phyloP scores from a whole-genome alignment of 1,284 basidiomycete genomes.

The Stereum hirsutum region DNA sequence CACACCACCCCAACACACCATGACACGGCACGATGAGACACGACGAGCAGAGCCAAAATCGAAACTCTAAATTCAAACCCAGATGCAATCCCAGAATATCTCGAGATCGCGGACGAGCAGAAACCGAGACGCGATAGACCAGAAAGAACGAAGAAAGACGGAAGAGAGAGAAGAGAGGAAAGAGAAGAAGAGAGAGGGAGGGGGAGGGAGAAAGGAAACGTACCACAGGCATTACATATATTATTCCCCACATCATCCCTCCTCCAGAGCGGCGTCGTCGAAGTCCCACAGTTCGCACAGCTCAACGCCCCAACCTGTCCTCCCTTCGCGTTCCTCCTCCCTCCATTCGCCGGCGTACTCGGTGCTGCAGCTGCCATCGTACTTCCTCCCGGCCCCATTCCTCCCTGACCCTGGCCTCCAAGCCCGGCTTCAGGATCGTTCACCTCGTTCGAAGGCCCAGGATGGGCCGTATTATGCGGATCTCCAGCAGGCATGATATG shows the following conservation, averaged over 20 bases:
- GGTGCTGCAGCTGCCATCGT: slow-evolving; percentile 14
- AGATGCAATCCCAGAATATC: too few species aligned
- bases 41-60: too few species aligned
- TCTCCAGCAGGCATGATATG: slow-evolving; percentile 5
- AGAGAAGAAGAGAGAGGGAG: slow-evolving; percentile 13
- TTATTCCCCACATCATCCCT: slow-evolving; percentile 91
- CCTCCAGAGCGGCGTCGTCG: slow-evolving; percentile 91
- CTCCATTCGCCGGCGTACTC: slow-evolving; percentile 18
- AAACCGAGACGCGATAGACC: too few species aligned
- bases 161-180: slow-evolving; percentile 17
- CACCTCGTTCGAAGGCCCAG: slow-evolving; percentile 10
- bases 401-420: too few species aligned
- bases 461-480: background rate
- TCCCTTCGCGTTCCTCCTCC: slow-evolving; percentile 18
- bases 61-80: too few species aligned
- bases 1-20: too few species aligned
- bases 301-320: slow-evolving; percentile 81
- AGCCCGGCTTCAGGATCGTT: too few species aligned
- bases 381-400: too few species aligned
- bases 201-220: slow-evolving; percentile 27
- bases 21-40: too few species aligned
- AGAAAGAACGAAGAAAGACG: slow-evolving; percentile 3
- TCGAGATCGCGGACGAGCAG: too few species aligned
- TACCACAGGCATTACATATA: slow-evolving; percentile 90
- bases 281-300: slow-evolving; percentile 89